A percentile compares a stretch with the other conserved stretches of the same genome.
Conservation (phyloP, 176 grass and related monocot species). For the Triticum monococcum region DNA sequence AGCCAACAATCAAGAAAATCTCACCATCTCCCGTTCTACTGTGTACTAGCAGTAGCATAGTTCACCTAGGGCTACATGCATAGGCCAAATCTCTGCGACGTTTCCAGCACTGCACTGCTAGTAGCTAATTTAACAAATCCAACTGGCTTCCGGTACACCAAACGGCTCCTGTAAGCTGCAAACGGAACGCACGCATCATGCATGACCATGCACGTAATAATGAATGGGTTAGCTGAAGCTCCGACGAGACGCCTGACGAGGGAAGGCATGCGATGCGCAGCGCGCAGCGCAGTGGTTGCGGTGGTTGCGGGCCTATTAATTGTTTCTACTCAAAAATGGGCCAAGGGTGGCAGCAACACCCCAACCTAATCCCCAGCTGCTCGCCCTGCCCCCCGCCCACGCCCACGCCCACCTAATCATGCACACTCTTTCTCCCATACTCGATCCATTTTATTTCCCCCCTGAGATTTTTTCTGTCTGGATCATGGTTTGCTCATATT, state of each 20-base stretch:
- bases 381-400: background rate
- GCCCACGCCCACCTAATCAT: constrained; percentile 15
- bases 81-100: background rate
- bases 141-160: background rate
- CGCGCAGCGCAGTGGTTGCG: constrained; percentile 9
- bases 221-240: constrained; percentile 5
- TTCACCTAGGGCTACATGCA: background rate
- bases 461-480: background rate
- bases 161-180: background rate
- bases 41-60: too few species aligned
- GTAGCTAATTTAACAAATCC: too few species aligned
- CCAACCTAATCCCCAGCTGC: constrained; percentile 40
- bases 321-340: constrained; percentile 1
- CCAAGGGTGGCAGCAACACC: constrained; percentile 21
- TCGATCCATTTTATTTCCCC: background rate
- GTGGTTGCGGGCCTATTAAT: constrained; percentile 33
- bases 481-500: background rate
- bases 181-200: background rate
- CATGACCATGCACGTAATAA: background rate
- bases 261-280: background rate
- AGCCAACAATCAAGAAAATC: background rate
- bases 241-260: background rate
- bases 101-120: too few species aligned
- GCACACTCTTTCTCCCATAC: background rate
- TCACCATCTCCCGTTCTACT: background rate